These are phyloP conservation scores for Fragosphaeria purpurea DNA, from an alignment of 2,329 filamentous ascomycete species.

Conservation along the genomic window DNA sequence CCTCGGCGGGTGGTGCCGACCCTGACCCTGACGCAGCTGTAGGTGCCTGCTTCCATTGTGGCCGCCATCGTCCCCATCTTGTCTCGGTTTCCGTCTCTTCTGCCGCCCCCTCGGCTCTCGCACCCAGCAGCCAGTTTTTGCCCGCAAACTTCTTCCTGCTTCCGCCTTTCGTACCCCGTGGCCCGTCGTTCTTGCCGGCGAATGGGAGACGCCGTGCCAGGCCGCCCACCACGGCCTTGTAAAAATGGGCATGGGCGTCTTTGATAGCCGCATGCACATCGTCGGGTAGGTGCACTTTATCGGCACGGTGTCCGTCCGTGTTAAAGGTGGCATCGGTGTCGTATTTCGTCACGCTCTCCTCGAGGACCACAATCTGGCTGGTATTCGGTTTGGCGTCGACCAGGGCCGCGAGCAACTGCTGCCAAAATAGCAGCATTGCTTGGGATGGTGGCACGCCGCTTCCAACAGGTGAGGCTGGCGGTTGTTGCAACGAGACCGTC, in stretches of 20 bases:
- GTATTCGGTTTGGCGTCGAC: slow-evolving; percentile 5
- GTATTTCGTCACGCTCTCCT: background rate
- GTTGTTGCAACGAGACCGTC: background rate
- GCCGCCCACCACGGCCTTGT: background rate
- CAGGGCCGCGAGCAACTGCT: slow-evolving; percentile 7
- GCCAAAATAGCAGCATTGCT: slow-evolving; percentile 13
- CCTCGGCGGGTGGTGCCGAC: background rate
- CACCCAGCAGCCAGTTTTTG: no score
- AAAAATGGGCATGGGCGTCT: slow-evolving; percentile 1
- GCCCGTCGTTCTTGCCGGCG: background rate
- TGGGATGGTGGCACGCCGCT: slow-evolving; percentile 8
- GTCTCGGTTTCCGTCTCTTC: background rate
- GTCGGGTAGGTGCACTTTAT: slow-evolving; percentile 4
- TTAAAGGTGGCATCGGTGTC: slow-evolving; percentile 6
- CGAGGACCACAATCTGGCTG: slow-evolving; percentile 1
- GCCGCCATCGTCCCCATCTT: background rate
- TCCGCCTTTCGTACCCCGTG: background rate
- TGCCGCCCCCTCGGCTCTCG: background rate
- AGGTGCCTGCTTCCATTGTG: background rate
- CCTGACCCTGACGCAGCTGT: background rate
- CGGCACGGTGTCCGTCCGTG: background rate
- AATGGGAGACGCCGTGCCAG: slow-evolving; percentile 6
- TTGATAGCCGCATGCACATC: slow-evolving; percentile 5
- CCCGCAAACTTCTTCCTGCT: no score
- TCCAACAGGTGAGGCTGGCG: background rate